Percentiles rank a stretch among this genome's conserved stretches.
phyloP scores from a whole-genome alignment of 1,139 yeast species.

The Saccharomyces hybrid region DNA sequence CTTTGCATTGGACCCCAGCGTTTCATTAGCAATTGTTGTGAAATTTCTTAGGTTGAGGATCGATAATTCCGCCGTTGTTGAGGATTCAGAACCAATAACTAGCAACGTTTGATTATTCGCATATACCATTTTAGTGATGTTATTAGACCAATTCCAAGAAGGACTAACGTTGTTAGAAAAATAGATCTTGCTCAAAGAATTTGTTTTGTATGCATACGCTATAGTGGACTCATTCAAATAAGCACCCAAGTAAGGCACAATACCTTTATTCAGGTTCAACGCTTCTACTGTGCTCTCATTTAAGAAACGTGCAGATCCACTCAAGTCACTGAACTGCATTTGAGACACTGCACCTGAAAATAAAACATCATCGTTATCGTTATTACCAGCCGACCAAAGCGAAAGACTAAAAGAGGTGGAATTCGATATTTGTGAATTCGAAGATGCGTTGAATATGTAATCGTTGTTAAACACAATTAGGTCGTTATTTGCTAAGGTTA shows the following conservation, averaged over 20 bases:
- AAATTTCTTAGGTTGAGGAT: constrained; percentile 21
- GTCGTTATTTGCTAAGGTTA: constrained; percentile 13
- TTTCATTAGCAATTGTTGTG: constrained; percentile 15
- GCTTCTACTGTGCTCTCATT: constrained; percentile 5
- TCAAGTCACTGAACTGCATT: constrained; percentile 10
- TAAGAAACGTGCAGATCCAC: constrained; percentile 14
- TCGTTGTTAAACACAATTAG: constrained; percentile 19
- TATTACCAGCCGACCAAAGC: constrained; percentile 26
- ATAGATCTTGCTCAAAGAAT: constrained; percentile 38
- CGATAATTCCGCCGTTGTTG: constrained; percentile 9
- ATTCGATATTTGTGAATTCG: constrained; percentile 12
- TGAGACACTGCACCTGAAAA: constrained; percentile 34
- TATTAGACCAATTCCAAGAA: constrained; percentile 14
- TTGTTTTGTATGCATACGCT: constrained; percentile 24
- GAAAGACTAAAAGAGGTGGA: constrained; percentile 26
- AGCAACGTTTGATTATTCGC: constrained; percentile 15
- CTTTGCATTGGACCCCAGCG: constrained; percentile 29
- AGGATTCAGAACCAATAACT: constrained; percentile 16
- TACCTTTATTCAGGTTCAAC: neutral
- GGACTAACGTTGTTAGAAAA: constrained; percentile 5
- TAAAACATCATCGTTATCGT: constrained; percentile 25
- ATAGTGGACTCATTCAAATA: constrained; percentile 23
- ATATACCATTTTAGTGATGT: constrained; percentile 14
- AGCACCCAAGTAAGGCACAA: constrained; percentile 20
- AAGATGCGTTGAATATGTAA: constrained; percentile 21